phyloP scores from a whole-genome alignment of 2,329 filamentous ascomycete species.

The Lachnellula willkommii region DNA sequence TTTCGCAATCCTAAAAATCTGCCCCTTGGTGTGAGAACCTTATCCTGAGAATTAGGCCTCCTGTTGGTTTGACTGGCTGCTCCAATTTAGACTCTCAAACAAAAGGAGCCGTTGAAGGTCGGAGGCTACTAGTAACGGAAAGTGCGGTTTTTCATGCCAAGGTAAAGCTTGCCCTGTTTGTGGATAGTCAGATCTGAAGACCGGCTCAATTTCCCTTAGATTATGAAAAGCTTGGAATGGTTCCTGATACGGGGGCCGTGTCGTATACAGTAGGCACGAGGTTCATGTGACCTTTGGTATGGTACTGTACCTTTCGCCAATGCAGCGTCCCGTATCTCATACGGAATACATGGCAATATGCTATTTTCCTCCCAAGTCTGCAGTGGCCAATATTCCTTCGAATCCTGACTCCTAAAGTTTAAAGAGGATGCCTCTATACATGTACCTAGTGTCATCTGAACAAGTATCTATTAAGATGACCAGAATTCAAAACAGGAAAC shows the following conservation, averaged over 20 bases:
- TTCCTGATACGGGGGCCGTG: neutral
- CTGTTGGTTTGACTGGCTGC: constrained; percentile 11
- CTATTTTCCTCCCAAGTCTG: neutral
- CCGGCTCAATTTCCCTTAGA: neutral
- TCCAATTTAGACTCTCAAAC: constrained; percentile 7
- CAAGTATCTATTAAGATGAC: neutral
- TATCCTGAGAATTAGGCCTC: constrained; percentile 7
- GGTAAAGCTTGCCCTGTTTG: constrained; percentile 1
- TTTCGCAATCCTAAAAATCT: constrained; percentile 10
- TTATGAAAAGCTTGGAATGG: neutral
- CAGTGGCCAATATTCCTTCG: neutral
- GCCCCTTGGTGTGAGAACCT: constrained; percentile 22
- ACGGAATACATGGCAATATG: neutral
- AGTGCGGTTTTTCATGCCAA: constrained; percentile 1
- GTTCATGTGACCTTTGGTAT: neutral
- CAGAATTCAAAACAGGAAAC: constrained; percentile 13
- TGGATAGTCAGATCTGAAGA: neutral
- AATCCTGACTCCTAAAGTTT: neutral
- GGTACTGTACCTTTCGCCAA: neutral
- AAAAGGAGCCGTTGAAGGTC: neutral
- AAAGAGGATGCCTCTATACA: neutral
- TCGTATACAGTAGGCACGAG: neutral
- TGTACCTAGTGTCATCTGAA: no score
- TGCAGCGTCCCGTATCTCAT: neutral
- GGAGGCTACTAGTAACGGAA: constrained; percentile 7